phyloP scores from a whole-genome alignment of 306 rosid species.

The Fagus crenata region DNA sequence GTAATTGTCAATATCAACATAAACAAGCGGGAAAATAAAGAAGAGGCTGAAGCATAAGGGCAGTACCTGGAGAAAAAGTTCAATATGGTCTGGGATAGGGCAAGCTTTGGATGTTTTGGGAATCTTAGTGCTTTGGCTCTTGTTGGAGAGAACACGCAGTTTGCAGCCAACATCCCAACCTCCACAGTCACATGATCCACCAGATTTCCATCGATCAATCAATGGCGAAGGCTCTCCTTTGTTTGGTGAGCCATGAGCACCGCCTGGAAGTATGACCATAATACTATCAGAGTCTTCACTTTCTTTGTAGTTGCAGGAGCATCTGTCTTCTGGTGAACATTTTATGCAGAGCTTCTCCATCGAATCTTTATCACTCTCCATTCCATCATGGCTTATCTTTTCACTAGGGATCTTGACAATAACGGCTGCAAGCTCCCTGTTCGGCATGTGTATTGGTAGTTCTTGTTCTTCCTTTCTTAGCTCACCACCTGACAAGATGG shows the following conservation, averaged over 20 bases:
- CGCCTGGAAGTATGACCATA: conserved; percentile 76
- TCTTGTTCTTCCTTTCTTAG: conserved; percentile 47
- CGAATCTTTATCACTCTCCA: conserved; percentile 19
- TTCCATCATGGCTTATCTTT: conserved; percentile 31
- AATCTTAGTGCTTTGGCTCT: conserved; percentile 31
- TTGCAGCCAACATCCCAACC: conserved; percentile 99
- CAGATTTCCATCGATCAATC: conserved; percentile 74
- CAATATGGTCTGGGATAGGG: conserved; percentile 35
- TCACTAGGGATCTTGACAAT: conserved; percentile 56
- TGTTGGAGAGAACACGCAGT: conserved; percentile 65
- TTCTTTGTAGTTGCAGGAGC: conserved; percentile 46
- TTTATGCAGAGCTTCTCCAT: conserved; percentile 38
- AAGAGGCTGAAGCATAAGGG: conserved; percentile 12
- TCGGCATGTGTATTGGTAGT: conserved; percentile 37
- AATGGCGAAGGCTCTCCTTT: conserved; percentile 77
- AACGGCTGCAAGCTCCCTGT: conserved; percentile 77
- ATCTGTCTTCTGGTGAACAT: conserved; percentile 44
- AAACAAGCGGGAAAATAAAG: not conserved
- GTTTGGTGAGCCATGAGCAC: conserved; percentile 66
- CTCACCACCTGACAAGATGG: conserved; percentile 59
- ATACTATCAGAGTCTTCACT: conserved; percentile 29
- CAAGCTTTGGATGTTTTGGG: conserved; percentile 33
- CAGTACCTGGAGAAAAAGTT: conserved; percentile 71
- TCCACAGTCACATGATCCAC: conserved; percentile 89
- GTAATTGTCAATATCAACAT: conserved; percentile 13